A percentile compares a stretch with the other conserved stretches of the same genome.
Conservation (phyloP, 169 alveolate species). For the Cyclospora cayetanensis region DNA sequence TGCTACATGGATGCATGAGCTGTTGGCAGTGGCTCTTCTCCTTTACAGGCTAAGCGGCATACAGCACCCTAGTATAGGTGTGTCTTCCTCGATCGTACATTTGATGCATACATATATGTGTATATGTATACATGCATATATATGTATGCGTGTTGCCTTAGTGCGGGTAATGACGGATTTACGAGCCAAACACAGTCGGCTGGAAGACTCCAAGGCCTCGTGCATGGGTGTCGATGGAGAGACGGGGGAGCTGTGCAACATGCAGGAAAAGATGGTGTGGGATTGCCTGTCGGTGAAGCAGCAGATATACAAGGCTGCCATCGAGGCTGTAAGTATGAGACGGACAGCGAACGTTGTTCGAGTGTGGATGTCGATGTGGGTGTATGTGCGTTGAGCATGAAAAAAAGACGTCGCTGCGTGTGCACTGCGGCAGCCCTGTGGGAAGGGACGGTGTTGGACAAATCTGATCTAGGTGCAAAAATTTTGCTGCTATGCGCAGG, state of each 20-base stretch:
- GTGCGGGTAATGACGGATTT: conserved; percentile 92
- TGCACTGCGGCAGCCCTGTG: neutral
- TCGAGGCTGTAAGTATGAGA: conserved; percentile 88
- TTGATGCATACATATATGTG: neutral
- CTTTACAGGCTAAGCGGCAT: no score
- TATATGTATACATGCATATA: neutral
- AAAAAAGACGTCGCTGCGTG: neutral
- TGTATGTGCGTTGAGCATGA: neutral
- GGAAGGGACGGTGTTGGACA: neutral
- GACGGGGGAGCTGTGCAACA: conserved; percentile 90
- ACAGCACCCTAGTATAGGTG: neutral
- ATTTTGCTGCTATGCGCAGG: conserved; percentile 45
- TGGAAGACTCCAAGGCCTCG: conserved; percentile 45
- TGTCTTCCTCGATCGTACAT: neutral
- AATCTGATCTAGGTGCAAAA: neutral
- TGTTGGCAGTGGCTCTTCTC: no score
- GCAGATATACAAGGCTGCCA: conserved; percentile 96
- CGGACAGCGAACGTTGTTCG: no score
- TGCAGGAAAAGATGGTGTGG: conserved; percentile 87
- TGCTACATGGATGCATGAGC: neutral
- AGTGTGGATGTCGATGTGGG: neutral
- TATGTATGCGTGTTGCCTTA: conserved; percentile 69
- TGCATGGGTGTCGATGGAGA: conserved; percentile 94
- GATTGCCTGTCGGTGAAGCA: conserved; percentile 96
- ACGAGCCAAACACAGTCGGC: conserved; percentile 84